Evolutionary conservation across 1,284 basidiomycete genomes (phyloP), one percentile per base, ranked within the genome.

Genomic region (Pseudozyma hubeiensis): DNA sequence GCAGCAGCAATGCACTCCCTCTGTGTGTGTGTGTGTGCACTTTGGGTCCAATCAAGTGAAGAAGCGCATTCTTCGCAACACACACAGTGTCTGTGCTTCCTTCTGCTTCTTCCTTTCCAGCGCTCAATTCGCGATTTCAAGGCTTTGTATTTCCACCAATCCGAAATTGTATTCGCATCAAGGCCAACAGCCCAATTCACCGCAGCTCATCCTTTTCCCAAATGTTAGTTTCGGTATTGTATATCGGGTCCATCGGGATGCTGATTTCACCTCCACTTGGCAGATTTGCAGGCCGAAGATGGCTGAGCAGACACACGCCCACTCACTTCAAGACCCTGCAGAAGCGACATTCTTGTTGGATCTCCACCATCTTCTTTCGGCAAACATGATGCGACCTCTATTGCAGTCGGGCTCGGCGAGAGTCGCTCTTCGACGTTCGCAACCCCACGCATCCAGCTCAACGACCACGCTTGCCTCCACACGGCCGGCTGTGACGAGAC

Each of bases 381-480:
- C 54, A 53, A 29, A 5, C 43, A 65, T 61, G 53, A 47, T 66
- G 30, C 46, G 53, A 29, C 41, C 64, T 40, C 37, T 54, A 45
- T 24, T 48, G n/a, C 43, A 41, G n/a, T 48, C 64, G 11, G 43
- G 48, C n/a, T 40, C 45, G 33, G 48, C 58, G 5, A 55, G 64
- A 13, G 8, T 43, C 13, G 53, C 45, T 30, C 14, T 60, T 1
- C 44, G 53, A 14, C 30, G 34, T 45, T 11, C 49, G 35, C 48
- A 56, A n/a, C 4, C 63, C 31, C n/a, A 41, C 19, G 46, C 58
- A 6, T 56, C 58, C 7, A 44, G 55, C 17, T 55, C 60, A 17
- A 35, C 60, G 8, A 13, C 33, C 9, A 51, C 33, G 52, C 54
- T 62, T 3, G 9, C 35, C 13, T 8, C 51, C 10, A 16, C 50